Conservation (phyloP, 2,329 filamentous ascomycete genomes). For the Diplodia intermedia region DNA sequence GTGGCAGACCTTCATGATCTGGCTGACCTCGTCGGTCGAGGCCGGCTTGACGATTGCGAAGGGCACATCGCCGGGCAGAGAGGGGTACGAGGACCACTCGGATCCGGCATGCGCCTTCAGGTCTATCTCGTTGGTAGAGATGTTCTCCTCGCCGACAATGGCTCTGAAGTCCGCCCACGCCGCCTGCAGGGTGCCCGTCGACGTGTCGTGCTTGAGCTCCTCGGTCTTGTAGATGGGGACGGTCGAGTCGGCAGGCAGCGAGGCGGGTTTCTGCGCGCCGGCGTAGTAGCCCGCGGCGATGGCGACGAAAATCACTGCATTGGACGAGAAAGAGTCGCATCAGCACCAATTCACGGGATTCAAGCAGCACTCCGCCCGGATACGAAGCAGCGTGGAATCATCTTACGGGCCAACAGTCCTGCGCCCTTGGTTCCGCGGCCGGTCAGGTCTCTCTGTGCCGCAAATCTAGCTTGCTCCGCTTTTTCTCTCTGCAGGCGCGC, state of each 20-base stretch:
- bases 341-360: slow-evolving; percentile 11
- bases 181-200: slow-evolving; percentile 65
- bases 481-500: slow-evolving; percentile 65
- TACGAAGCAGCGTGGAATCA: background rate
- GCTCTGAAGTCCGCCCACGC: slow-evolving; percentile 69
- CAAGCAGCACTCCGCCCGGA: background rate
- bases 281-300: slow-evolving; percentile 63
- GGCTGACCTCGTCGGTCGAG: slow-evolving; percentile 82
- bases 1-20: slow-evolving; percentile 89
- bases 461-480: slow-evolving; percentile 61
- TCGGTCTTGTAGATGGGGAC: slow-evolving; percentile 58
- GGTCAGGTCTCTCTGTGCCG: slow-evolving; percentile 52
- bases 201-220: slow-evolving; percentile 62
- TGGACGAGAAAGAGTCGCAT: slow-evolving; percentile 3
- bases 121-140: slow-evolving; percentile 64
- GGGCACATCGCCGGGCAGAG: slow-evolving; percentile 52
- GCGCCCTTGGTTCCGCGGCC: slow-evolving; percentile 32
- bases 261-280: slow-evolving; percentile 58
- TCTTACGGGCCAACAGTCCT: slow-evolving; percentile 29
- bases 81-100: slow-evolving; percentile 66
- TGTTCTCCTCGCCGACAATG: slow-evolving; percentile 67
- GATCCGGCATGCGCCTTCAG: slow-evolving; percentile 65
- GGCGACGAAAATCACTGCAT: slow-evolving; percentile 59
- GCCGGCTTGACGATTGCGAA: slow-evolving; percentile 76
- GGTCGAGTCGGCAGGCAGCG: slow-evolving; percentile 62